Conservation (phyloP, 2,329 filamentous ascomycete species). For the Venturia carpophila region DNA sequence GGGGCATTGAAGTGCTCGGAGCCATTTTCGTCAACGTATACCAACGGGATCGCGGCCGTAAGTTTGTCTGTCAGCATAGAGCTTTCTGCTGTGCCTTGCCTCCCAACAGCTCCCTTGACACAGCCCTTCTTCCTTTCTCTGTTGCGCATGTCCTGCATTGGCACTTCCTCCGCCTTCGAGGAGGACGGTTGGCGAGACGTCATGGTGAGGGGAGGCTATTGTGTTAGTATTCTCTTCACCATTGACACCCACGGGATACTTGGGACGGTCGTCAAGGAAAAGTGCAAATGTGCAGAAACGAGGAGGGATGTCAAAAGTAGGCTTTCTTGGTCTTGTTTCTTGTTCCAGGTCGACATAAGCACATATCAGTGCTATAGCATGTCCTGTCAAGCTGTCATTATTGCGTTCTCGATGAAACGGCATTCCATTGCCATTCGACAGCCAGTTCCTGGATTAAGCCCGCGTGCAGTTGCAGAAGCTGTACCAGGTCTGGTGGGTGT, state of each 20-base stretch:
- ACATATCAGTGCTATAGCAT: neutral
- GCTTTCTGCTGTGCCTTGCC: neutral
- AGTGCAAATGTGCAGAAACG: neutral
- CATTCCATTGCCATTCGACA: no score
- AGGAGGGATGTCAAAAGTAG: neutral
- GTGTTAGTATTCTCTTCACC: neutral
- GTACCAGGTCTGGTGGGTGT: neutral
- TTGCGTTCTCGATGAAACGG: neutral
- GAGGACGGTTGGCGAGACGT: neutral
- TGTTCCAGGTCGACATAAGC: neutral
- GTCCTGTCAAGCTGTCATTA: neutral
- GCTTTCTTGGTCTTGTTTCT: neutral
- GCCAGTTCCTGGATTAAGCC: neutral
- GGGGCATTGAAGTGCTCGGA: neutral
- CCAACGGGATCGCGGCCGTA: neutral
- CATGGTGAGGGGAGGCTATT: neutral
- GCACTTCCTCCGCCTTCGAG: neutral
- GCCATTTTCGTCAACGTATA: neutral
- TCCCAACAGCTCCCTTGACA: neutral
- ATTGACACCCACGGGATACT: neutral
- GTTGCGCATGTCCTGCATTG: neutral
- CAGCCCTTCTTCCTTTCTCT: neutral
- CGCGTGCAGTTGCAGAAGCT: neutral
- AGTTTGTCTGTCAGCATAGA: neutral
- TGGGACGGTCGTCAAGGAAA: neutral